Evolutionary conservation across 2,329 filamentous ascomycete species (phyloP), one percentile per base, ranked within the genome.

Genomic region (Piedraia hortae): DNA sequence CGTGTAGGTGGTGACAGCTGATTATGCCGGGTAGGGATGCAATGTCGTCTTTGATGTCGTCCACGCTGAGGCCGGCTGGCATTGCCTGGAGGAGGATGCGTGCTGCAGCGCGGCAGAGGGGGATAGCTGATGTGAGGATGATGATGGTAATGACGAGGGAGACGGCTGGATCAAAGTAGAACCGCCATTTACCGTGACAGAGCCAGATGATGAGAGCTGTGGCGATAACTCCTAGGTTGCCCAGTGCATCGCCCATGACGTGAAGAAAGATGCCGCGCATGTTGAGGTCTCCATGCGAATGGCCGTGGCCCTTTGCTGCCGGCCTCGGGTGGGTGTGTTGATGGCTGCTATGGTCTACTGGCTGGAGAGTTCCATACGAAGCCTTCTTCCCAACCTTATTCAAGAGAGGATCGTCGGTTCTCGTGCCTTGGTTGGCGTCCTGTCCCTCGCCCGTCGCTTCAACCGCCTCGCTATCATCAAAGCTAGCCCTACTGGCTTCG

Each of bases 31-130:
- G 70, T 4, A 97, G 62, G 9, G 61, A 51, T 39, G 80, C 63
- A 24, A 97, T 90, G 42, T 97, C 85, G 32, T 82, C 69, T 33
- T 77, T 73, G 45, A 97, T 82, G 27, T 93, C 74, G 31, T 80
- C 70, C 25, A 91, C 63, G 34, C 69, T 68, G 35, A 97, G 67
- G 24, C 82, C 73, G 27, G 78, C 69, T 0, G 85, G 85, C 0
- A 85, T 89, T 2, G 82, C 85, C 47, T 97, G 85, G 1, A 97
- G 61, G 8, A 97, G 61, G 25, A 97, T 89, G 36, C 85, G 71
- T 21, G 71, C 68, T 4, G 73, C 75, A 14, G 72, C 73, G 32
- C 64, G 60, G 31, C 73, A 80, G 11, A 88, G 61, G 1, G 75
- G 74, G 21, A 85, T 62, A 5, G 72, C 70, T 1, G 72, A 74